Evolutionary conservation across 1,284 basidiomycete species (phyloP).

Genomic region (Sanghuangporus baumii): DNA sequence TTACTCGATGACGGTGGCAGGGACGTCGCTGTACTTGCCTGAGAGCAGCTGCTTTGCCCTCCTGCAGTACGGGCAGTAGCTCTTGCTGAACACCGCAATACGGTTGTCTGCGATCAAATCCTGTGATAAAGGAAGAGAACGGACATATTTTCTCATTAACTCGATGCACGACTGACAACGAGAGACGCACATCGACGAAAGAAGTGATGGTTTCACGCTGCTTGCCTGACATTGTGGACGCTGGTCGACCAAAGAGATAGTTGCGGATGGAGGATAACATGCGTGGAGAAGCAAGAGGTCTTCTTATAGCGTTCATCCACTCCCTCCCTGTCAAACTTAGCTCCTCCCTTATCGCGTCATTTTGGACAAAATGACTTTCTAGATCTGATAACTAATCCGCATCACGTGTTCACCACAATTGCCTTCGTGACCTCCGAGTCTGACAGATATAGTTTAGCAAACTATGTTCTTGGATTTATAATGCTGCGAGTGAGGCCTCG

Average conservation of each 20-base stretch:
- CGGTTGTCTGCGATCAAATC: constrained; percentile 23
- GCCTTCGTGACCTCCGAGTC: background rate
- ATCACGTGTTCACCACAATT: background rate
- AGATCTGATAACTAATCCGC: background rate
- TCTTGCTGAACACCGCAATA: constrained; percentile 28
- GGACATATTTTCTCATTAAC: background rate
- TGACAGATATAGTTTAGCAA: background rate
- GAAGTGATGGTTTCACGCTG: background rate
- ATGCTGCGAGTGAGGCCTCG: background rate
- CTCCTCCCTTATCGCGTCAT: background rate
- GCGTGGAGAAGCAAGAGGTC: background rate
- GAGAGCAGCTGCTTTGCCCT: constrained; percentile 22
- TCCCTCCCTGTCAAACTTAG: background rate
- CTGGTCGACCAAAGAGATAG: constrained; percentile 7
- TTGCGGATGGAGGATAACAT: constrained; percentile 6
- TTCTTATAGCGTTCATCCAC: constrained; percentile 7
- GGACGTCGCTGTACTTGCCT: constrained; percentile 16
- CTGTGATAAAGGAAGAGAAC: constrained; percentile 8
- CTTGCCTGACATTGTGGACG: constrained; percentile 6
- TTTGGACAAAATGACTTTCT: background rate
- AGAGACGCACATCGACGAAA: background rate
- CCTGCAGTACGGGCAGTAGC: constrained; percentile 28
- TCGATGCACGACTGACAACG: background rate
- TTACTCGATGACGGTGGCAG: constrained; percentile 24
- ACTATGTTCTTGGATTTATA: background rate